These are phyloP conservation scores for Hypoxylon rickii DNA, from an alignment of 495 filamentous ascomycete species.

Conservation along the genomic window DNA sequence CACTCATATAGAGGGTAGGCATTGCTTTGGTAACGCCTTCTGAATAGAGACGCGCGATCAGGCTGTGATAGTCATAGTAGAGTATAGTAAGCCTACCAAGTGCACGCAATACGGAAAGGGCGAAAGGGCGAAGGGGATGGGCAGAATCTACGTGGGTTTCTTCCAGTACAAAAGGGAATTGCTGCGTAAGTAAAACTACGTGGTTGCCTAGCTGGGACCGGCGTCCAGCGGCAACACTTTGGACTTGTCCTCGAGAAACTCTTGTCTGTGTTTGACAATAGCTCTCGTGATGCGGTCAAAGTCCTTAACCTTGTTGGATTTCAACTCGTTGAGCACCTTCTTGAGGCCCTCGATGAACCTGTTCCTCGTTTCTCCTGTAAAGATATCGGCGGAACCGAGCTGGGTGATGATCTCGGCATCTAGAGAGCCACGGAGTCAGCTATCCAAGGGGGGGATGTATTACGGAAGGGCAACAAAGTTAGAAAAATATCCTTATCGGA, in stretches of 20 bases:
- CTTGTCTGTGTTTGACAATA: slow-evolving; percentile 78
- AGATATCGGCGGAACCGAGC: slow-evolving; percentile 75
- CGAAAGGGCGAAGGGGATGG: slow-evolving; percentile 3
- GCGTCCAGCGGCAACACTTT: slow-evolving; percentile 52
- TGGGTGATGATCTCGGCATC: slow-evolving; percentile 87
- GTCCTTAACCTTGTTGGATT: slow-evolving; percentile 73
- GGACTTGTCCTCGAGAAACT: slow-evolving; percentile 56
- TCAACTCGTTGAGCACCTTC: slow-evolving; percentile 74
- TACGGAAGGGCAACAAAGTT: slow-evolving; percentile 29
- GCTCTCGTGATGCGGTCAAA: slow-evolving; percentile 78
- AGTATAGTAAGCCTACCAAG: slow-evolving; percentile 7
- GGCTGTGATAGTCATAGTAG: slow-evolving; percentile 12
- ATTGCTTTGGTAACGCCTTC: slow-evolving; percentile 13
- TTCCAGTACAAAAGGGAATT: slow-evolving; percentile 11
- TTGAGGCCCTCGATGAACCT: slow-evolving; percentile 77
- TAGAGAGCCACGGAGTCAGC: slow-evolving; percentile 67
- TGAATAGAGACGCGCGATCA: slow-evolving; percentile 10
- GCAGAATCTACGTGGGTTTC: slow-evolving; percentile 32
- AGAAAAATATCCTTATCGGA: slow-evolving; percentile 4
- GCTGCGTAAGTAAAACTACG: slow-evolving; percentile 40
- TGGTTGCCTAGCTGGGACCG: slow-evolving; percentile 34
- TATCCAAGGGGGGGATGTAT: slow-evolving; percentile 49
- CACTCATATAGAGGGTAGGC: slow-evolving; percentile 1
- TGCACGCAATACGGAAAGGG: slow-evolving; percentile 10
- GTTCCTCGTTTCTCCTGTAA: slow-evolving; percentile 68